Evolutionary conservation across 2,329 filamentous ascomycete species (phyloP), one percentile per base, ranked within the genome.

Genomic region (Claviceps africana): DNA sequence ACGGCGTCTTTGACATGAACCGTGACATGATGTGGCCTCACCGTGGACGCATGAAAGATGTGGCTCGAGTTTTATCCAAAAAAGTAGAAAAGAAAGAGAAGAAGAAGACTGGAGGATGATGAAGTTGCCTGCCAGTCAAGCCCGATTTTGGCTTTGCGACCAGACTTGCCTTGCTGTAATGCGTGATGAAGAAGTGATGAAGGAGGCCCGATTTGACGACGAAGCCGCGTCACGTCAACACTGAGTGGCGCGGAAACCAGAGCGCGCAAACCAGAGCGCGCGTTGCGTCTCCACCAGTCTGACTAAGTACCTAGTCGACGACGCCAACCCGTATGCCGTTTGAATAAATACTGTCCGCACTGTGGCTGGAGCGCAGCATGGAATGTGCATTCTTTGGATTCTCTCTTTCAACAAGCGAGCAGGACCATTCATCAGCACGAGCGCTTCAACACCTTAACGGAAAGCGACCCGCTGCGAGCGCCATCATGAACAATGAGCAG

Each of bases 401-500:
- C 35, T 19, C 2, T n/a, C 17, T n/a, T 4, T 15, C n/a, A n/a
- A 21, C 17, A 17, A 45, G 2, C 11, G 25, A 25, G 44, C n/a
- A 13, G n/a, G 19, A 30, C n/a, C 35, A 40, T 49, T 17, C 35
- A 30, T 28, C 17, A n/a, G 7, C 25, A 19, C 33, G 13, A 25
- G 17, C 33, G 35, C 8, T 7, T 10, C 3, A 40, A 28, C 8
- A 13, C 13, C 33, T 5, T 11, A 35, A 35, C 33, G 33, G 22
- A 48, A 33, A 17, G 10, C 35, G 19, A 21, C 35, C 42, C 6
- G 8, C 25, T 17, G 46, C 50, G 15, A 30, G 43, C 49, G 51
- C 48, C 51, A 56, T 44, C 39, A 97, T 98, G 93, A 95, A 97
- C 67, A 97, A 97, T 74, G 81, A 89, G 44, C 88, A 96, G 62